phyloP scores from a whole-genome alignment of 257 asterid species.

The Capsicum pubescens region DNA sequence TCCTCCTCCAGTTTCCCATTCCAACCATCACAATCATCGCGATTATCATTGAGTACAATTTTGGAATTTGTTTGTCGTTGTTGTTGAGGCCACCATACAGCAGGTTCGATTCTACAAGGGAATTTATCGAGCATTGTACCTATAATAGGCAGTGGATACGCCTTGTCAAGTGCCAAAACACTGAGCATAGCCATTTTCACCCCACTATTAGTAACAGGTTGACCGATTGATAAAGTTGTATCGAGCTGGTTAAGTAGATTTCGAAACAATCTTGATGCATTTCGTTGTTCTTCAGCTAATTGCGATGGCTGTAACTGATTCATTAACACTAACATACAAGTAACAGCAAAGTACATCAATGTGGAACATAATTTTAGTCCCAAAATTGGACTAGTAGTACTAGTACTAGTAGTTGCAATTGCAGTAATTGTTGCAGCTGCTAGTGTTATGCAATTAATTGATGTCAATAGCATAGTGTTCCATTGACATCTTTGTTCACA shows the following conservation, averaged over 20 bases:
- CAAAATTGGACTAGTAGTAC: conserved; percentile 6
- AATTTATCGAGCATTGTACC: conserved; percentile 48
- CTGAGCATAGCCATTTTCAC: conserved; percentile 57
- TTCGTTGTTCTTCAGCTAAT: conserved; percentile 75
- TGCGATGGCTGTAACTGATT: conserved; percentile 78
- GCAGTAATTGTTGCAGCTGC: conserved; percentile 44
- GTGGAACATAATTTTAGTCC: conserved; percentile 41
- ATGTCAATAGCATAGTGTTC: conserved; percentile 53
- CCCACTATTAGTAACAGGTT: conserved; percentile 38
- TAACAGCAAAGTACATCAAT: conserved; percentile 40
- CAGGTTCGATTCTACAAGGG: conserved; percentile 49
- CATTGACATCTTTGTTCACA: conserved; percentile 60
- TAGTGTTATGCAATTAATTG: conserved; percentile 53
- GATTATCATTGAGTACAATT: too few species aligned
- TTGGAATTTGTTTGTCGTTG: conserved; percentile 26
- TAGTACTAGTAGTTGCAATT: conserved; percentile 34
- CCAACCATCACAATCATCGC: too few species aligned
- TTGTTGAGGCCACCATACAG: conserved; percentile 62
- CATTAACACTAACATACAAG: conserved; percentile 38
- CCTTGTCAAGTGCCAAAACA: conserved; percentile 66
- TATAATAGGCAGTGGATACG: conserved; percentile 60
- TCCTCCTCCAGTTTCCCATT: too few species aligned
- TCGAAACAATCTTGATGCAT: conserved; percentile 59
- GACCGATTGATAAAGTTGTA: conserved; percentile 45
- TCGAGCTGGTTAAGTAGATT: conserved; percentile 54